phyloP scores from a whole-genome alignment of 1,284 basidiomycete genomes.

The Cutaneotrichosporon daszewskae region DNA sequence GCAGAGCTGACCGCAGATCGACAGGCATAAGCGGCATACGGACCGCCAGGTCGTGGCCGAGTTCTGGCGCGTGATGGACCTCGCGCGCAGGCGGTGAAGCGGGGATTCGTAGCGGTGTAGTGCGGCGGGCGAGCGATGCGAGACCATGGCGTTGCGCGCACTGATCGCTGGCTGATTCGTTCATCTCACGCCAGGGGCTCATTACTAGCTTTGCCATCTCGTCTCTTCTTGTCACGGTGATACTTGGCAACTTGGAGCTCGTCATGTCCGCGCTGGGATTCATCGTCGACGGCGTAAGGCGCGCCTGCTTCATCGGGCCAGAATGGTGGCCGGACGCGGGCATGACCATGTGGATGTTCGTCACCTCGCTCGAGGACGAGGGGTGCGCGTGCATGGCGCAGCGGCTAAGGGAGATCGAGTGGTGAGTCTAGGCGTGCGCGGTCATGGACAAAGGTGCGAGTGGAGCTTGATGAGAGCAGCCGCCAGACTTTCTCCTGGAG shows the following conservation, averaged over 20 bases:
- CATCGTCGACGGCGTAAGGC: slow-evolving; percentile 9
- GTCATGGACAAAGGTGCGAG: too few relatives aligned
- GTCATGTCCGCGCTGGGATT: slow-evolving; percentile 10
- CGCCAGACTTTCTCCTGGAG: too few relatives aligned
- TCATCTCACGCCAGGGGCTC: too few relatives aligned
- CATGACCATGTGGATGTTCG: slow-evolving; percentile 13
- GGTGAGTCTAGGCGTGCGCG: slow-evolving; percentile 9
- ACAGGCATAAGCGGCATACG: slow-evolving; percentile 81
- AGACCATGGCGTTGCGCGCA: too few relatives aligned
- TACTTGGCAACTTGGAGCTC: too few relatives aligned
- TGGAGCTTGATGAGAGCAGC: too few relatives aligned
- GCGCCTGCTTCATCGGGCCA: slow-evolving; percentile 10
- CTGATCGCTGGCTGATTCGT: too few relatives aligned
- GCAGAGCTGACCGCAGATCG: slow-evolving; percentile 57
- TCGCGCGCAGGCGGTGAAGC: not conserved
- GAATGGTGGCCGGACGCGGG: slow-evolving; percentile 13
- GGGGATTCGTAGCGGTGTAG: too few relatives aligned
- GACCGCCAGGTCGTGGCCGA: slow-evolving; percentile 91
- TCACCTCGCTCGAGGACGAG: slow-evolving; percentile 1
- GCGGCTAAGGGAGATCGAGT: slow-evolving; percentile 2
- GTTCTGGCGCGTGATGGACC: slow-evolving; percentile 89
- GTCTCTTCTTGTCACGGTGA: too few relatives aligned
- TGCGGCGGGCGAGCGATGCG: too few relatives aligned
- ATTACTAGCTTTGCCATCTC: too few relatives aligned
- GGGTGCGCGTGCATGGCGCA: slow-evolving; percentile 3